Percentiles rank a stretch among this genome's conserved stretches.
Conservation (phyloP, 1,139 yeast species). For the Meyerozyma carpophila region DNA sequence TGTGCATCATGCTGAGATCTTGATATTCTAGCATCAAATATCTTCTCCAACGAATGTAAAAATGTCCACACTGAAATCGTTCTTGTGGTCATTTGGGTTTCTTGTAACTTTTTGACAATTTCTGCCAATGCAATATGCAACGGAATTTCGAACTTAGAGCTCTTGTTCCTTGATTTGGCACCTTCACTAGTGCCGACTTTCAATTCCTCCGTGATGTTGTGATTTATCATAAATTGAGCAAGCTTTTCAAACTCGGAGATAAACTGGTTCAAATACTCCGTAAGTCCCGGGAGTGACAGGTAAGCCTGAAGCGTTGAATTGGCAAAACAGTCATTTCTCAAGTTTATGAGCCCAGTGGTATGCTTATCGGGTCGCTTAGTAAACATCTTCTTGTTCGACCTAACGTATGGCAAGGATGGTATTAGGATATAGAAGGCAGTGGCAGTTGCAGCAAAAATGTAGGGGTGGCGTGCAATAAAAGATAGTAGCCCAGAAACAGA, state of each 20-base stretch:
- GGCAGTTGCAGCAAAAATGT: neutral
- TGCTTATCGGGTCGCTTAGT: conserved; percentile 62
- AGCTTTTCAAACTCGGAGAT: conserved; percentile 23
- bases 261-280: conserved; percentile 52
- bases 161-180: conserved; percentile 11
- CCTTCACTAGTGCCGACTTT: conserved; percentile 18
- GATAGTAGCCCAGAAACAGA: neutral
- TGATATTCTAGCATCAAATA: conserved; percentile 73
- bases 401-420: conserved; percentile 15
- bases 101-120: conserved; percentile 56
- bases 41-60: conserved; percentile 64
- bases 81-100: conserved; percentile 49
- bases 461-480: neutral
- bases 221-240: conserved; percentile 19
- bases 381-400: conserved; percentile 25
- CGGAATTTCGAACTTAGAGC: conserved; percentile 34
- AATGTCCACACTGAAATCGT: conserved; percentile 76
- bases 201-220: conserved; percentile 17
- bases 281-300: conserved; percentile 60
- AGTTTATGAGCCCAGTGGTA: conserved; percentile 78
- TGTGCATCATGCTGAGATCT: conserved; percentile 93
- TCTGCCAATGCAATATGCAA: conserved; percentile 54
- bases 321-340: conserved; percentile 88
- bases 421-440: conserved; percentile 17
- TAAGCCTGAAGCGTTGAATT: conserved; percentile 88